Percentiles rank a stretch among this genome's conserved stretches.
These are phyloP conservation scores for Calvatia gigantea DNA, from an alignment of 768 basidiomycete genomes.

Conservation along the genomic window DNA sequence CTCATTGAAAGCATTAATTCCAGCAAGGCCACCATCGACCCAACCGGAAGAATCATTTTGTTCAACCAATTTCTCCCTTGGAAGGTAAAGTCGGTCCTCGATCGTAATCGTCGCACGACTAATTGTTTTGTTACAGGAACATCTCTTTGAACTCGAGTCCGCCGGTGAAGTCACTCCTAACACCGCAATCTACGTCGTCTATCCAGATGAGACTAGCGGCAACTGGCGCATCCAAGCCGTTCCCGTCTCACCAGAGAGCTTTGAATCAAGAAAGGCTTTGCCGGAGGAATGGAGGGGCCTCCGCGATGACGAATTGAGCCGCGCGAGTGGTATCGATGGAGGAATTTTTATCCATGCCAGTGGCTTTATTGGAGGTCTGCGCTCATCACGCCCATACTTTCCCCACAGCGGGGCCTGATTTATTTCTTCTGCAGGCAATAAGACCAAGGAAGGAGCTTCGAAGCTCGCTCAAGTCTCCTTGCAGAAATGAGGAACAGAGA, in stretches of 20 bases:
- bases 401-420: background rate
- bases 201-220: slow-evolving; percentile 73
- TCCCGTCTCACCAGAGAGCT: slow-evolving; percentile 75
- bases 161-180: slow-evolving; percentile 40
- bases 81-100: slow-evolving; percentile 55
- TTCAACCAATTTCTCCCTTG: slow-evolving; percentile 82
- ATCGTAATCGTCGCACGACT: background rate
- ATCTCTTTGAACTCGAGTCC: slow-evolving; percentile 83
- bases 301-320: slow-evolving; percentile 77
- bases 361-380: slow-evolving; percentile 91
- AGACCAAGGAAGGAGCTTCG: slow-evolving; percentile 86
- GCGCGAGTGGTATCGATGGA: slow-evolving; percentile 70
- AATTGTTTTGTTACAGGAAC: slow-evolving; percentile 47
- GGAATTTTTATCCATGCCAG: slow-evolving; percentile 93
- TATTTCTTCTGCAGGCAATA: slow-evolving; percentile 57
- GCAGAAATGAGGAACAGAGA: slow-evolving; percentile 24
- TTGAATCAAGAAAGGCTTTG: slow-evolving; percentile 86
- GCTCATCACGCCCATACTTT: slow-evolving; percentile 9
- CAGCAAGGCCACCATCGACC: slow-evolving; percentile 56
- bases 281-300: slow-evolving; percentile 94
- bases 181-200: slow-evolving; percentile 80
- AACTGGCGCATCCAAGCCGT: slow-evolving; percentile 96
- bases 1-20: slow-evolving; percentile 56
- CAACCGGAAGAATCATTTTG: slow-evolving; percentile 72
- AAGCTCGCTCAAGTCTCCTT: slow-evolving; percentile 73